Evolutionary conservation across 345 rosid genomes (phyloP), one percentile per base, ranked within the genome.

Genomic region (Brassica incana): DNA sequence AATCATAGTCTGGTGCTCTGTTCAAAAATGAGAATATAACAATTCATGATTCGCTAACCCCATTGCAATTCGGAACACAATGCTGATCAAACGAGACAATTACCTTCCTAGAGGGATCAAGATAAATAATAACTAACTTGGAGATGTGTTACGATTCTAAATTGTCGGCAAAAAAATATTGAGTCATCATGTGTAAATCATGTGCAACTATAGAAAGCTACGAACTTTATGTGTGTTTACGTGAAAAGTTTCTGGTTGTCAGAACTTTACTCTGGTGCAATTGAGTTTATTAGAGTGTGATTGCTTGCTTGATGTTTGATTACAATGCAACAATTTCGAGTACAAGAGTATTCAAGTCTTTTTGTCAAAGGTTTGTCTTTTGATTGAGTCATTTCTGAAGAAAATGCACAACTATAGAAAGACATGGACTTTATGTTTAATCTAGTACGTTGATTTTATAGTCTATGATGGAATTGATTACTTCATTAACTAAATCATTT

Each of bases 361-460:
- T 3, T 52, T 6, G 30, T 52, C 25, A 64, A n/a, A 65, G 71
- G 23, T 9, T 16, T 66, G 58, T 9, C 10, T 33, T 54, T 32
- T 56, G 33, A 50, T 64, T 54, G 67, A 72, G 65, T 65, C 71
- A 63, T 14, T 23, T 78, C 61, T 73, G 78, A 73, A 60, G 10
- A 67, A 23, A 59, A 73, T 67, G 74, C 69, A 33, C 69, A 45
- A 32, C 3, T 65, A 29, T 38, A 16, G 20, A 68, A 48, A 68
- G 2, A 1, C 10, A 5, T 63, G 33, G 25, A 14, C 27, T 67
- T 59, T 14, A 14, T 67, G 52, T 48, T 69, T 33, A 35, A 50
- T 3, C 61, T 56, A 4, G 8, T 2, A 16, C 2, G 61, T 16
- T 65, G 30, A 27, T 27, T 27, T 27, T 35, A 52, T 65, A 7